Percentiles rank a stretch among this genome's conserved stretches.
Evolutionary conservation across 1,139 yeast species (phyloP).

Genomic region (Suhomyces choctaworum): DNA sequence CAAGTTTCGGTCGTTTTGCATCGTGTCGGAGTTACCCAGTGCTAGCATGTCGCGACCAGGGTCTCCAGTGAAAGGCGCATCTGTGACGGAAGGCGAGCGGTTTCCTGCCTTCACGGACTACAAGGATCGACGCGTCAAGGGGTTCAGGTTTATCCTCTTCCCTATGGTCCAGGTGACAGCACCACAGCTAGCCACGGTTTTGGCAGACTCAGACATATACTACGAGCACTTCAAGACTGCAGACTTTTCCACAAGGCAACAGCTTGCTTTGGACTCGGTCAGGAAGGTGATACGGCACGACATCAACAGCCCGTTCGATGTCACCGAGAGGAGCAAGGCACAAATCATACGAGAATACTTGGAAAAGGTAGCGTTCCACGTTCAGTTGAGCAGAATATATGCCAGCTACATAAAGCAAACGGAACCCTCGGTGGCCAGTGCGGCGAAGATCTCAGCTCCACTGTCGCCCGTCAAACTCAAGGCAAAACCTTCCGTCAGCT

Average conservation of each 20-base stretch:
- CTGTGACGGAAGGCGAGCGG: conserved; percentile 14
- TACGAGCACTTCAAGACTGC: conserved; percentile 43
- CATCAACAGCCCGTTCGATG: conserved; percentile 2
- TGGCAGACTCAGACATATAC: conserved; percentile 44
- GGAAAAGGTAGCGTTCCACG: conserved; percentile 52
- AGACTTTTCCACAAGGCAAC: conserved; percentile 18
- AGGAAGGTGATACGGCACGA: conserved; percentile 21
- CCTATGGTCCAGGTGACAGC: conserved; percentile 44
- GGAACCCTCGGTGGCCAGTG: conserved; percentile 9
- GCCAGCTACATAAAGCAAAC: conserved; percentile 26
- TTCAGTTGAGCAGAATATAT: conserved; percentile 64
- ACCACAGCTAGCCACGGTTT: conserved; percentile 35
- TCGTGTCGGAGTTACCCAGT: conserved; percentile 50
- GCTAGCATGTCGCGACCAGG: conserved; percentile 20
- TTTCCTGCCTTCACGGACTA: conserved; percentile 32
- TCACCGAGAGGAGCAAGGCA: conserved; percentile 40
- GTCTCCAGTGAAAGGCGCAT: conserved; percentile 20
- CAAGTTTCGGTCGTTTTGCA: conserved; percentile 60
- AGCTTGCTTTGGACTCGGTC: conserved; percentile 23
- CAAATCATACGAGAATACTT: conserved; percentile 50
- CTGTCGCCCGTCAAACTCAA: conserved; percentile 5
- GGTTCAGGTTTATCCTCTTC: conserved; percentile 46
- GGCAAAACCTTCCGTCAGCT: conserved; percentile 6
- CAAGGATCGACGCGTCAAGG: conserved; percentile 23
- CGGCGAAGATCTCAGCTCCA: conserved; percentile 1